Evolutionary conservation across 352 stramenopile species (phyloP).

Genomic region (Globisporangium barbulae): DNA sequence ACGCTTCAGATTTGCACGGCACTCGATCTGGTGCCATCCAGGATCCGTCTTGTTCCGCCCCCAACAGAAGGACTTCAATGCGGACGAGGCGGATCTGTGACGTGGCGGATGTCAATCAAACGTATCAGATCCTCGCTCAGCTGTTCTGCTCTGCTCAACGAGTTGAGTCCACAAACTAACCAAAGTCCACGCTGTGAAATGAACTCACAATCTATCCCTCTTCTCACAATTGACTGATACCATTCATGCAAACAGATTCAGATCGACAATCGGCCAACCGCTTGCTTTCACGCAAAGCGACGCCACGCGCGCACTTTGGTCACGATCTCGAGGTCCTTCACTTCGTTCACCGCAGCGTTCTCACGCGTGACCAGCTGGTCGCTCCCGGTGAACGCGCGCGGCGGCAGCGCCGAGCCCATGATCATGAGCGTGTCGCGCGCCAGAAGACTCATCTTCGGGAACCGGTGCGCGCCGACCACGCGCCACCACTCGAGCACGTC

Average conservation of each 20-base stretch:
- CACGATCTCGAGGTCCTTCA: neutral
- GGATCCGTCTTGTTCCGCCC: too few species aligned
- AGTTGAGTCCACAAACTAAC: too few species aligned
- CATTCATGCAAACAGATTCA: neutral
- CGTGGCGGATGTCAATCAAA: neutral
- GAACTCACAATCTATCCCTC: too few species aligned
- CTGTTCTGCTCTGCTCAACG: too few species aligned
- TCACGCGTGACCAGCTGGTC: neutral
- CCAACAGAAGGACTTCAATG: neutral
- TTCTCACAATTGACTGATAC: too few species aligned
- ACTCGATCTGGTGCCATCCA: too few species aligned
- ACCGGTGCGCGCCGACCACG: conserved; percentile 9
- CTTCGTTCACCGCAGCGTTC: conserved; percentile 3
- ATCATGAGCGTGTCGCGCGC: conserved; percentile 16
- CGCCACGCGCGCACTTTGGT: conserved; percentile 7
- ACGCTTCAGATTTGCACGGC: too few species aligned
- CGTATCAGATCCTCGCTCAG: too few species aligned
- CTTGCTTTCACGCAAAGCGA: neutral
- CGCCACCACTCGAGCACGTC: conserved; percentile 16
- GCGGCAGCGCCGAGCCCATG: conserved; percentile 9
- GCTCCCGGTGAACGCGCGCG: conserved; percentile 7
- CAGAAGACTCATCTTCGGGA: conserved; percentile 12
- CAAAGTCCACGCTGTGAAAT: too few species aligned
- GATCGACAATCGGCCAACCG: neutral
- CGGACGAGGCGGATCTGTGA: neutral